Evolutionary conservation across 352 stramenopile genomes (phyloP), one percentile per base, ranked within the genome.

Genomic region (Globisporangium viniferum): DNA sequence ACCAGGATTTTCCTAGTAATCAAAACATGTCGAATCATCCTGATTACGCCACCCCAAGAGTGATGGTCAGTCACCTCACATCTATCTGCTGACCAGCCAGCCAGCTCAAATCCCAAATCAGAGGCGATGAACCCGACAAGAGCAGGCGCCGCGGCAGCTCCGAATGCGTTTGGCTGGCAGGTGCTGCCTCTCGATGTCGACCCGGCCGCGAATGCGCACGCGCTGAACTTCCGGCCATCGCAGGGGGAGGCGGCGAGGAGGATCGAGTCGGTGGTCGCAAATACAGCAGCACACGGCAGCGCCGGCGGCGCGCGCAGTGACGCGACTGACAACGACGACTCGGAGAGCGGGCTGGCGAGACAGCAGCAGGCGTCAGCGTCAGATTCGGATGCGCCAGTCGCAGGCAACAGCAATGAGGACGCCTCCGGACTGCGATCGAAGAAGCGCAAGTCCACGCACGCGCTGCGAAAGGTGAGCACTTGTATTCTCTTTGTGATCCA

Each of bases 371-470:
- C 6, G 41, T 49, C 15, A 15, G 9, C 41, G 4, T 49, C 41
- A 5, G 41, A 49, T 15, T 49, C 41, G 41, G 41, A 49, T 15
- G 15, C 41, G 18, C 41, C 41, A 5, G 15, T 5, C 14, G 6
- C 14, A 49, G 41, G 41, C 14, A n/a, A n/a, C 5, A n/a, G 4
- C 15, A n/a, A 49, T n/a, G 15, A 49, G 15, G 41, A 49, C 1
- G 41, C 5, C 2, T 3, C 41, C 5, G 41, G 15, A 49, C 14
- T 9, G 2, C 41, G 41, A 0, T 9, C 41, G 12, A 58, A 58
- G 53, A 58, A 35, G 53, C 53, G 53, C 27, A 58, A 58, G 27
- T 22, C 53, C 27, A 58, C 53, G 53, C 53, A 58, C 24, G 12
- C 31, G 53, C 24, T 58, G 53, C 53, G 53, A 35, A 58, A 49